Base-by-base conservation (phyloP, 768 basidiomycete genomes). In the Tubosaeta brunneosetosa region DNA sequence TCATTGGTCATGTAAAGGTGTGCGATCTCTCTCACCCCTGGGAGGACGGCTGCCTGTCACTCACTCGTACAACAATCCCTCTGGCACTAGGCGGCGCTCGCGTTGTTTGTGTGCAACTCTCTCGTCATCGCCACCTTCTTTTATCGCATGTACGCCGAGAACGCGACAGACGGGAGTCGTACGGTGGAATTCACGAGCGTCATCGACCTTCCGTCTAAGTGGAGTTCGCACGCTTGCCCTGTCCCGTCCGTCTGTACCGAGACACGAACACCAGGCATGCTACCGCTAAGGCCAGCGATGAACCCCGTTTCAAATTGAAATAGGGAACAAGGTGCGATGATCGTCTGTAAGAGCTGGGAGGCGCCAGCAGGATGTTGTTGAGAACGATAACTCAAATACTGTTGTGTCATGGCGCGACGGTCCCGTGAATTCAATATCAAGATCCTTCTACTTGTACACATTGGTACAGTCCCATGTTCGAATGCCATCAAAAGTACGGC, bases 1-100 rank as follows among this genome's bases (percentile, higher is more conserved):
- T 56, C 31, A 53, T 68, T 19, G 66, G 53, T 14, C 64, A 66
- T 32, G 16, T 52, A 13, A 68, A 68, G 65, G 65, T 61, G 51
- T 12, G 41, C 22, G n/a, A 41, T 13, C 19, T 19, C 7, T 14
- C 14, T 17, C 43, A 3, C 14, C 16, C 17, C 1, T 22, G 22
- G 12, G 37, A 17, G 16, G 37, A 37, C 6, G 17, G 16, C n/a
- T 38, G 17, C 37, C 17, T 25, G 40, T 19, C 40, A 41, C 11
- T 40, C 19, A 10, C 19, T 22, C 38, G 11, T 12, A 22, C 29
- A 22, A 41, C 40, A 14, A 41, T 7, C 12, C 12, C 19, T 41
- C 40, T 41, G 40, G 22, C 22, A 7, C 27, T 32, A 63, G 62
- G 57, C 64, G 2, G 52, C 61, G 1, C 49, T 66, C 38, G 49